Base-by-base conservation (phyloP, 1,284 basidiomycete species). In the Boletus calvinii region DNA sequence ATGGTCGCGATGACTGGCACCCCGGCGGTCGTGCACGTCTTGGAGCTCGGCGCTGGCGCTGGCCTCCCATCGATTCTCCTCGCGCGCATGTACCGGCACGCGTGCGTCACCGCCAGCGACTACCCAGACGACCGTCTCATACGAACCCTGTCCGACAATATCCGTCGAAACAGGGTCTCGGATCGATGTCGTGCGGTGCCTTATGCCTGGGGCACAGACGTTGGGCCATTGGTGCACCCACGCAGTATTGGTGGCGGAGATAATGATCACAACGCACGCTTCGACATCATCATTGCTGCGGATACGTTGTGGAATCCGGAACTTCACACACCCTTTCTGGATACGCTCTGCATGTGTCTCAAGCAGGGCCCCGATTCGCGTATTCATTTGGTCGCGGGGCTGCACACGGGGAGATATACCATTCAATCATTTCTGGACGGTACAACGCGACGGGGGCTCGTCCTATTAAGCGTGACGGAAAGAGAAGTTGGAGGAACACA, bases 281-380 rank as follows among this genome's bases (percentile, higher is more conserved):
- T 86, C 59, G 86, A 90, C 59, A 53, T 85, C 32, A 70, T 90
- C 26, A 59, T 89, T 13, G 85, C 86, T 0, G 83, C 87, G 9
- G 88, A 90, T 62, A 89, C 86, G 22, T 69, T 90, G 1, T 90
- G 87, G 88, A 86, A 89, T 60, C 66, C 83, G 2, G 79, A 81
- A 22, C 58, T 77, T 5, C 87, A 89, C 58, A 53, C 46, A 0
- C 57, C 73, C 9, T 81, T 90, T 48, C 67, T 86, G 30, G 62
- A 76, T 6, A 78, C 83, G 2, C 69, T 90, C 7, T 65, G 67
- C 38, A 50, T 59, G 55, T 77, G 78, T 15, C 72, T 90, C 32
- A 72, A 69, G 46, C 75, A 65, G 46, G 64, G 70, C 9, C 41
- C 66, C 0, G 56, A 69, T 26, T 72, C 86, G 26, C 77, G 84